phyloP scores from a whole-genome alignment of 768 basidiomycete species.

The Psilocybe azurescens region DNA sequence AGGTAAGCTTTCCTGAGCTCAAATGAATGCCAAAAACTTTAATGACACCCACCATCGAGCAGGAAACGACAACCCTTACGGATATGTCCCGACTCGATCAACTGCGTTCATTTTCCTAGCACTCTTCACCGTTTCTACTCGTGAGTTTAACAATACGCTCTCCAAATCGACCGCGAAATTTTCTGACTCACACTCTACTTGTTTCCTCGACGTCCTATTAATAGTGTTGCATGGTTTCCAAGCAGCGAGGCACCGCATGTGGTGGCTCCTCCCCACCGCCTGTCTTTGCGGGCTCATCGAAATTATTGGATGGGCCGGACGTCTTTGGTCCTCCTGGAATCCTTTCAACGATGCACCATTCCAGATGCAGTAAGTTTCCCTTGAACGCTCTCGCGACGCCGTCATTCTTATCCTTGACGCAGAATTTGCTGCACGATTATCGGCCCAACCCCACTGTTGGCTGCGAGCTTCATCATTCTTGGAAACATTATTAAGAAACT shows the following conservation, averaged over 20 bases:
- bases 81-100: conserved; percentile 27
- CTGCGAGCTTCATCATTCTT: conserved; percentile 61
- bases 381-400: background rate
- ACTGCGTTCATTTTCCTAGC: conserved; percentile 31
- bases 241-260: conserved; percentile 46
- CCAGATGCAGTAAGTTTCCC: conserved; percentile 43
- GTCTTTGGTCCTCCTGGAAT: conserved; percentile 53
- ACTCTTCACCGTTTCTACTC: conserved; percentile 43
- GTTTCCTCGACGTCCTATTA: no score
- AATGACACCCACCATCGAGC: background rate
- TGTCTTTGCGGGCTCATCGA: conserved; percentile 54
- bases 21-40: background rate
- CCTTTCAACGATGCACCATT: conserved; percentile 32
- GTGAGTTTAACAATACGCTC: conserved; percentile 29
- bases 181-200: no score
- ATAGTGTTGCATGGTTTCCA: conserved; percentile 53
- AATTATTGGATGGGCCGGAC: conserved; percentile 57
- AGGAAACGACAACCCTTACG: conserved; percentile 22
- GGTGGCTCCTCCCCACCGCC: conserved; percentile 59
- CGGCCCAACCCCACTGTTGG: conserved; percentile 61
- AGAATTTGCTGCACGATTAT: conserved; percentile 52
- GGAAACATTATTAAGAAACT: conserved; percentile 47
- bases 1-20: background rate
- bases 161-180: conserved; percentile 1
- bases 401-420: background rate